phyloP scores from a whole-genome alignment of 1,284 basidiomycete genomes.

The Ustilago cynodontis region DNA sequence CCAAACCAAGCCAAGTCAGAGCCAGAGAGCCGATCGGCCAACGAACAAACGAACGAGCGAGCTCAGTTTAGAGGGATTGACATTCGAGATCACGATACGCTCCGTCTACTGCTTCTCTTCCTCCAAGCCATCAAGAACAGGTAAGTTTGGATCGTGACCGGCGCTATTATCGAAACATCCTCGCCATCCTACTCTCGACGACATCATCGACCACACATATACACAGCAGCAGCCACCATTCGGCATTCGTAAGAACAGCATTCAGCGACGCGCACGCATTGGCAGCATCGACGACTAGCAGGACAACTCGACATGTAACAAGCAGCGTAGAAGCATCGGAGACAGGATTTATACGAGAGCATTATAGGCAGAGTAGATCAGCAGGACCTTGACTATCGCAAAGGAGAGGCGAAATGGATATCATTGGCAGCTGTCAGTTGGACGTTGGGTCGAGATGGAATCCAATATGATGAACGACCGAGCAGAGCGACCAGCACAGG shows the following conservation, averaged over 20 bases:
- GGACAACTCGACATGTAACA: neutral
- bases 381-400: too few relatives aligned
- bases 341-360: neutral
- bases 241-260: constrained; percentile 8
- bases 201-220: constrained; percentile 9
- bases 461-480: neutral
- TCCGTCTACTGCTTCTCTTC: constrained; percentile 36
- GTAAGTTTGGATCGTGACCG: constrained; percentile 36
- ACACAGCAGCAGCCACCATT: neutral
- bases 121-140: constrained; percentile 58
- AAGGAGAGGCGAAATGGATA: too few relatives aligned
- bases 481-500: too few relatives aligned
- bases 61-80: too few relatives aligned
- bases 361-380: too few relatives aligned
- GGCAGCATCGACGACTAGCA: neutral
- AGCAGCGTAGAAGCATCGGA: neutral
- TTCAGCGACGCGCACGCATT: neutral
- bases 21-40: neutral
- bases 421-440: neutral
- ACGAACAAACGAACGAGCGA: too few relatives aligned
- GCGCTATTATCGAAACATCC: neutral
- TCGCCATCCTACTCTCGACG: constrained; percentile 13
- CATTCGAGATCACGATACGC: constrained; percentile 30
- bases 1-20: neutral
- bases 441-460: neutral